These are phyloP conservation scores for Cyclocybe aegerita DNA, from an alignment of 768 basidiomycete species.

Conservation along the genomic window DNA sequence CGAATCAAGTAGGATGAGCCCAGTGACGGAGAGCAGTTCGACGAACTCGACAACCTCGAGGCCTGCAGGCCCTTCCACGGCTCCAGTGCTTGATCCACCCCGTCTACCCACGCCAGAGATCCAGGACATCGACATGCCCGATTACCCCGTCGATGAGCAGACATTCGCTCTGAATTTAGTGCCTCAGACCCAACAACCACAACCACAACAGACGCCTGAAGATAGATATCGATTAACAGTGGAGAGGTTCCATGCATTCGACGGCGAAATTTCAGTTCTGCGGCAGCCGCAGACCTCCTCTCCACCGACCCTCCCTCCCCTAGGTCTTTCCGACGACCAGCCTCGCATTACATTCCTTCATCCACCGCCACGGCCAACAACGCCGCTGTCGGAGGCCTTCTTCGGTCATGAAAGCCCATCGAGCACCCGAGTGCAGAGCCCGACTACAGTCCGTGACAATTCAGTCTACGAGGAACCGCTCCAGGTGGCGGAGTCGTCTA, in stretches of 20 bases:
- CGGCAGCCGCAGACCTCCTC: constrained; percentile 23
- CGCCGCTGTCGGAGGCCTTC: constrained; percentile 18
- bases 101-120: constrained; percentile 44
- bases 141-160: constrained; percentile 25
- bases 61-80: constrained; percentile 1
- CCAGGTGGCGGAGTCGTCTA: background rate
- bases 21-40: background rate
- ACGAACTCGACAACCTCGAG: background rate
- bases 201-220: constrained; percentile 17
- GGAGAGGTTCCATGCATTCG: constrained; percentile 54
- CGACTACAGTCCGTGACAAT: background rate
- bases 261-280: constrained; percentile 50
- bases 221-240: constrained; percentile 44
- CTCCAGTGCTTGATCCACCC: constrained; percentile 27
- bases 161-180: background rate
- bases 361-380: constrained; percentile 18
- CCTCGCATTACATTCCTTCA: constrained; percentile 20
- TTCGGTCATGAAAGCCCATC: constrained; percentile 6
- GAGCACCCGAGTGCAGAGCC: background rate
- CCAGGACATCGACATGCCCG: constrained; percentile 53
- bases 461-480: background rate
- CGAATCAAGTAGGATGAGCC: constrained; percentile 22
- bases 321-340: constrained; percentile 15
- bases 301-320: background rate
- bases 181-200: background rate